Percentiles rank a stretch among this genome's conserved stretches.
phyloP scores from a whole-genome alignment of 768 basidiomycete species.

The Xerocomus potaroensis region DNA sequence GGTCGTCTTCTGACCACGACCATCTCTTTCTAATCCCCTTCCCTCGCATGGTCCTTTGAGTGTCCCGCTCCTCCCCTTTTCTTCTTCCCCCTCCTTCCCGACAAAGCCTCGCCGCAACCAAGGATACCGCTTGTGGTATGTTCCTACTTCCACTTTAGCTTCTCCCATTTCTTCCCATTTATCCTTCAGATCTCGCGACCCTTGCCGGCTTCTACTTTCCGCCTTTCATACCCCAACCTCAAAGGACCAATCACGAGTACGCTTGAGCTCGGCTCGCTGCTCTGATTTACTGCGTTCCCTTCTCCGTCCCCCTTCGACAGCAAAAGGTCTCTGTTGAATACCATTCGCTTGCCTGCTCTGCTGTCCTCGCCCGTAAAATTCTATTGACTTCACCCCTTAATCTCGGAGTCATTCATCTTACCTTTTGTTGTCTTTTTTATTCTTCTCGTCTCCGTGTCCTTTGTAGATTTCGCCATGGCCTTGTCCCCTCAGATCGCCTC shows the following conservation, averaged over 20 bases:
- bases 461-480: conserved; percentile 26
- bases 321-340: conserved; percentile 39
- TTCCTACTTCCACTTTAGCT: neutral
- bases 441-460: conserved; percentile 8
- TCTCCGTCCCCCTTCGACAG: conserved; percentile 16
- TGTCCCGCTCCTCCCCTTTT: conserved; percentile 21
- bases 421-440: neutral
- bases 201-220: conserved; percentile 78
- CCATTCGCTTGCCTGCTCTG: conserved; percentile 43
- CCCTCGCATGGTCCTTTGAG: conserved; percentile 36
- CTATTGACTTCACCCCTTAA: conserved; percentile 15
- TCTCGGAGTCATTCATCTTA: conserved; percentile 7
- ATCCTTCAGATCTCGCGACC: conserved; percentile 78
- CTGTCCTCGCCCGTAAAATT: conserved; percentile 24
- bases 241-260: conserved; percentile 42
- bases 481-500: conserved; percentile 40
- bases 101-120: conserved; percentile 43
- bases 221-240: conserved; percentile 33
- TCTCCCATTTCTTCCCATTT: neutral
- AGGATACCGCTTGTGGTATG: conserved; percentile 52
- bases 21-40: conserved; percentile 19
- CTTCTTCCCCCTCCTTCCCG: conserved; percentile 32
- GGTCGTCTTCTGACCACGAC: conserved; percentile 29
- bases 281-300: conserved; percentile 28
- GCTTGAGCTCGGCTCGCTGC: conserved; percentile 74